Base-by-base conservation (phyloP, 208 protist species). In the Trypanosoma mega region DNA sequence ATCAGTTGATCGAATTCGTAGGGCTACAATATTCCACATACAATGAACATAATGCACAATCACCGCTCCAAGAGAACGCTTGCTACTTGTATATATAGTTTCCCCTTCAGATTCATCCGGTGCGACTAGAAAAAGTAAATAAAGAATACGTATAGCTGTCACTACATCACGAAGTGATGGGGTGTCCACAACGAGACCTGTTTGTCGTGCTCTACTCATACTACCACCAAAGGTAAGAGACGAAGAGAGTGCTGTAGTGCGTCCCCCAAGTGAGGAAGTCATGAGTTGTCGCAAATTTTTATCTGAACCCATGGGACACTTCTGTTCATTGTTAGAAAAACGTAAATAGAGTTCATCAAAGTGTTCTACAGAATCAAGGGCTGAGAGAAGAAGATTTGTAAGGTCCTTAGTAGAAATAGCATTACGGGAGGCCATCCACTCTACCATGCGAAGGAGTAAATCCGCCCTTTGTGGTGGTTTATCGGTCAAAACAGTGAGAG, bases 11-110 rank as follows among this genome's bases (percentile, higher is more conserved):
- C 16, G 57, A 33, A 64, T 4, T 26, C 44, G 57, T 23, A 41
- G 14, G 16, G 49, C 21, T 5, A 63, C 48, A 55, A 69, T 43
- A 20, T 69, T 60, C 87, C 87, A 93, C 33, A 90, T 27, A 39
- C 63, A 83, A 2, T 68, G 73, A 9, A 93, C 57, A 57, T 93
- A 93, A 63, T 85, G 68, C 20, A 90, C 48, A 61, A 93, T 73
- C 1, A 87, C 61, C 9, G 74, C 56, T 0, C 62, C 76, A 34
- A 72, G 85, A 31, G 77, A 72, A 1, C 64, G 66, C 34, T 76
- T 78, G 41, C 49, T 60, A 16, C 37, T 16, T 20, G 47, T 8
- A 62, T 55, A 55, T 37, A 20, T 27, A 30, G 27, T 23, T 26
- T 27, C 44, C 21, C 54, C 34, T 24, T 2, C 2, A 21, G 34